phyloP scores from a whole-genome alignment of 2,329 filamentous ascomycete genomes.

The Simplicillium sp. region DNA sequence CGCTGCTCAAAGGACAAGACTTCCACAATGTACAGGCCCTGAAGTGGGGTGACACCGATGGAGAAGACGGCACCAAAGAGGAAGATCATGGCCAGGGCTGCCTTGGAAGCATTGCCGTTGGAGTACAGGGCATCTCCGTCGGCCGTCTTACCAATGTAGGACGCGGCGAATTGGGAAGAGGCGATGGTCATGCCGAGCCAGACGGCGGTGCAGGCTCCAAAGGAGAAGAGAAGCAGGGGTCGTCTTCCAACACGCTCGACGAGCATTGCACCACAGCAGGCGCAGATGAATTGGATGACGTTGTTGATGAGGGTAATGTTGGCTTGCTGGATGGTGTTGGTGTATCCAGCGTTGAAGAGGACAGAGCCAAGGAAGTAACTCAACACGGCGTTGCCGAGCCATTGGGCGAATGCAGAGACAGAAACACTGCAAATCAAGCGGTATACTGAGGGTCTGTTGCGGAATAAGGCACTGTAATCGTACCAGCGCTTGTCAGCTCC shows the following conservation, averaged over 20 bases:
- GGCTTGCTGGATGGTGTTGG: slow-evolving; percentile 23
- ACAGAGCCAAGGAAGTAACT: slow-evolving; percentile 38
- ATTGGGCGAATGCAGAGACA: slow-evolving; percentile 31
- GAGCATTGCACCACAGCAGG: slow-evolving; percentile 21
- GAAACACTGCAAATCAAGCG: slow-evolving; percentile 32
- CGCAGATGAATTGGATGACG: slow-evolving; percentile 30
- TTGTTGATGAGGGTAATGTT: slow-evolving; percentile 36
- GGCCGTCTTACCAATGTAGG: slow-evolving; percentile 16
- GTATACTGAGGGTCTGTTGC: slow-evolving; percentile 25
- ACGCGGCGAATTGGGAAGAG: slow-evolving; percentile 25
- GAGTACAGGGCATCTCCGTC: slow-evolving; percentile 15
- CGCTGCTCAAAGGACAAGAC: slow-evolving; percentile 43
- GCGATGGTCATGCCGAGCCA: slow-evolving; percentile 42
- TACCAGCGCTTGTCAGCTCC: slow-evolving; percentile 38
- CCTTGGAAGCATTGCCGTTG: slow-evolving; percentile 26
- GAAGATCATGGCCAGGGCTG: slow-evolving; percentile 39
- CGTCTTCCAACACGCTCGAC: slow-evolving; percentile 35
- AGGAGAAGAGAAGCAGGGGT: slow-evolving; percentile 40
- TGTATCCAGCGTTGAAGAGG: slow-evolving; percentile 35
- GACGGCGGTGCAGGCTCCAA: slow-evolving; percentile 35
- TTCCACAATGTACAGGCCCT: slow-evolving; percentile 41
- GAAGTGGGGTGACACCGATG: slow-evolving; percentile 24
- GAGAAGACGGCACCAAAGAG: slow-evolving; percentile 42
- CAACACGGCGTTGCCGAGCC: slow-evolving; percentile 24
- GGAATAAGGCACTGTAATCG: slow-evolving; percentile 36